phyloP scores from a whole-genome alignment of 2,329 filamentous ascomycete genomes.

The Amesomyces nigricolor region DNA sequence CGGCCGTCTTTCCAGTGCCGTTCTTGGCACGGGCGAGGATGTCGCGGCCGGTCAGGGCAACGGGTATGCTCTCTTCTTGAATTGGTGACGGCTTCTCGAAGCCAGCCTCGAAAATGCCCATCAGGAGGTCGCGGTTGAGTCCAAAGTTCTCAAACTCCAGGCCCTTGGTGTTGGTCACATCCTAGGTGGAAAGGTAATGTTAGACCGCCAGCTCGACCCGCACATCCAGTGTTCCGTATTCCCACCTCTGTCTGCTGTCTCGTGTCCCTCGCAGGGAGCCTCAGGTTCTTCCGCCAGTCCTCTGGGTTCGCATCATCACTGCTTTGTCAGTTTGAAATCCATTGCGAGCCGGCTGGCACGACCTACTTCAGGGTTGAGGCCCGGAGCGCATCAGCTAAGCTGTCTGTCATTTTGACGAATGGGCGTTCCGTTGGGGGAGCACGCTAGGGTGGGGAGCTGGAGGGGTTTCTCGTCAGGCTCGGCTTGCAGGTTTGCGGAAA shows the following conservation, averaged over 20 bases:
- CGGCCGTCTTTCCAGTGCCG: slow-evolving; percentile 95
- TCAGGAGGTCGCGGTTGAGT: slow-evolving; percentile 89
- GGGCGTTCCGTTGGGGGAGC: background rate
- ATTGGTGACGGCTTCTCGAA: slow-evolving; percentile 99
- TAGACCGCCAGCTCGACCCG: background rate
- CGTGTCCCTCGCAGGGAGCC: slow-evolving; percentile 66
- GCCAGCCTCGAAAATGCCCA: slow-evolving; percentile 98
- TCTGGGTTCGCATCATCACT: slow-evolving; percentile 48
- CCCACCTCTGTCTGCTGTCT: slow-evolving; percentile 75
- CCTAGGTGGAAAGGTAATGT: slow-evolving; percentile 46
- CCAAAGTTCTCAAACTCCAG: slow-evolving; percentile 97
- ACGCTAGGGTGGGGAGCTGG: background rate
- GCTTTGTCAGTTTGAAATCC: slow-evolving; percentile 33
- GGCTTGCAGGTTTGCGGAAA: too few species aligned
- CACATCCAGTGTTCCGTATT: background rate
- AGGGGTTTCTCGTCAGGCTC: background rate
- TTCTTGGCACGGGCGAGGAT: slow-evolving; percentile 97
- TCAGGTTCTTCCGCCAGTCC: slow-evolving; percentile 71
- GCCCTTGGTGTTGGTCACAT: slow-evolving; percentile 97
- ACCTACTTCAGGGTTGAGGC: slow-evolving; percentile 42
- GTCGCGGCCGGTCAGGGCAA: slow-evolving; percentile 90
- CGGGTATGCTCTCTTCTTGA: slow-evolving; percentile 97
- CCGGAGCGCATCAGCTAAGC: slow-evolving; percentile 49
- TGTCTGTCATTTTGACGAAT: slow-evolving; percentile 38
- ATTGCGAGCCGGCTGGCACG: slow-evolving; percentile 17